Conservation (phyloP, 192 early-diverging fungal genomes). For the Lunasporangiospora selenospora region DNA sequence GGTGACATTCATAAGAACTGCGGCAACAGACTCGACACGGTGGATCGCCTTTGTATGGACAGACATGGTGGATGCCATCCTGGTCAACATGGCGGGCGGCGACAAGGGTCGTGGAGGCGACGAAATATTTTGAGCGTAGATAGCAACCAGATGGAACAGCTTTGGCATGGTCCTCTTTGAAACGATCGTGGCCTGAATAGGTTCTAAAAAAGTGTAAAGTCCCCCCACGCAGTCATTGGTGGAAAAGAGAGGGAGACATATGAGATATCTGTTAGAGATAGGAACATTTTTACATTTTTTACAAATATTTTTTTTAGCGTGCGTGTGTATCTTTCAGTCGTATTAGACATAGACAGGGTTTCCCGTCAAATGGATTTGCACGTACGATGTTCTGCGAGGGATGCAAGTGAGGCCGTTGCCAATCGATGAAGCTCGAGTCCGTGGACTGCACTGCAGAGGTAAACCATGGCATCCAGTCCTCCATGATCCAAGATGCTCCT, state of each 20-base stretch:
- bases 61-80: conserved; percentile 18
- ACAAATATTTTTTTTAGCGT: too few species aligned
- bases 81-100: conserved; percentile 14
- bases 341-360: too few species aligned
- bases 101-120: conserved; percentile 26
- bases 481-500: conserved; percentile 55
- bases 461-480: conserved; percentile 61
- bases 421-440: conserved; percentile 53
- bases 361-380: too few species aligned
- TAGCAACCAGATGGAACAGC: conserved; percentile 43
- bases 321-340: too few species aligned
- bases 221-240: too few species aligned
- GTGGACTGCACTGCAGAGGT: conserved; percentile 50
- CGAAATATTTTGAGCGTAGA: conserved; percentile 12
- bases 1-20: conserved; percentile 32
- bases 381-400: conserved; percentile 57
- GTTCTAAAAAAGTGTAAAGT: conserved; percentile 54
- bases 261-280: too few species aligned
- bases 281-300: too few species aligned
- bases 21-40: conserved; percentile 23
- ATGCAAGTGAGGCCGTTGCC: conserved; percentile 55
- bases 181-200: conserved; percentile 54
- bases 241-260: too few species aligned
- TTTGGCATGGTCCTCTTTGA: conserved; percentile 58
- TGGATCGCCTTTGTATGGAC: conserved; percentile 17